phyloP scores from a whole-genome alignment of 768 basidiomycete genomes.

The Termitomyces titanicus region DNA sequence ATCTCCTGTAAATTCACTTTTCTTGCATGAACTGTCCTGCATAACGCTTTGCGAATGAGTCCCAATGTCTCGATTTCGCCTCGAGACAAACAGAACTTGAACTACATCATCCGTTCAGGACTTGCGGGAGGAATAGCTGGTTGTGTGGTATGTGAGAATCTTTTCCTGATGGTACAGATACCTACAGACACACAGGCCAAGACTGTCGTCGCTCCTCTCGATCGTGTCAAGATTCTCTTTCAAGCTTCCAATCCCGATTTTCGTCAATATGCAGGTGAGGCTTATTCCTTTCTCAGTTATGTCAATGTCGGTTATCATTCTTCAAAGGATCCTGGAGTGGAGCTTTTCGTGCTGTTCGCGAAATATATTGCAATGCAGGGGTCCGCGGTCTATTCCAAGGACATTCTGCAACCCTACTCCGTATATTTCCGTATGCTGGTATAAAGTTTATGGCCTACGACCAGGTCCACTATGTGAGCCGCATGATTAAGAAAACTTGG shows the following conservation, averaged over 20 bases:
- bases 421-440: conserved; percentile 95
- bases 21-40: conserved; percentile 29
- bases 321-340: conserved; percentile 84
- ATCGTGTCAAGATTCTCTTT: conserved; percentile 97
- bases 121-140: conserved; percentile 93
- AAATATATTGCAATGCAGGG: conserved; percentile 69
- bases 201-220: conserved; percentile 91
- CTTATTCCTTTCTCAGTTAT: conserved; percentile 18
- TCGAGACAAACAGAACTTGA: conserved; percentile 51
- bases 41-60: conserved; percentile 49
- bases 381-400: conserved; percentile 87
- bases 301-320: background rate
- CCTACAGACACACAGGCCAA: conserved; percentile 60
- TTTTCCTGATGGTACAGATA: conserved; percentile 1
- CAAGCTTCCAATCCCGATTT: conserved; percentile 97
- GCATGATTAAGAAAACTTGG: background rate
- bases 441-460: conserved; percentile 98
- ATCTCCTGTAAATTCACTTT: background rate
- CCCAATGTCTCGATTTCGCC: conserved; percentile 45
- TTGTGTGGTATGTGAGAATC: conserved; percentile 68
- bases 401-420: conserved; percentile 90
- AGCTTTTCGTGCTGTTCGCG: conserved; percentile 67
- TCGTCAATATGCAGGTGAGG: conserved; percentile 84
- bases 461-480: conserved; percentile 68
- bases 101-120: conserved; percentile 74